Base-by-base conservation (phyloP, 1,284 basidiomycete genomes). In the Trichosporon ovoides region DNA sequence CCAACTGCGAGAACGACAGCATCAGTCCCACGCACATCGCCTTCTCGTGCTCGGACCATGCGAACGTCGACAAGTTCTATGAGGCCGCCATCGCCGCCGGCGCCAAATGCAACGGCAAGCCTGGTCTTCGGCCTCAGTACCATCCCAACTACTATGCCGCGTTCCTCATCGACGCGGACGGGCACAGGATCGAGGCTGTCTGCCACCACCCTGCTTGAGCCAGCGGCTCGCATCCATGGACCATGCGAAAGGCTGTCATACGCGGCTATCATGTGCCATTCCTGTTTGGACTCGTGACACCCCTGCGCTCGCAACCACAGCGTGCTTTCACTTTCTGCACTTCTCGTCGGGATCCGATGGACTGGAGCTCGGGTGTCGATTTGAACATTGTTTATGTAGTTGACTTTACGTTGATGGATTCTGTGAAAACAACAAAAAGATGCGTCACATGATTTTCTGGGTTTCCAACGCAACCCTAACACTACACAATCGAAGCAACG, bases 111-210 rank as follows among this genome's bases (percentile, higher is more conserved):
- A 58, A 63, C 22, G 61, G 61, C 54, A 36, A 56, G 46, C 61
- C 61, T 3, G 61, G 61, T 20, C 6, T 56, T 4, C 36, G 61
- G 7, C 13, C 56, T 7, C 46, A 60, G 20, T 63, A 60, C 49
- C 61, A 63, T 51, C 54, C 58, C 38, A 48, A 52, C 52, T 63
- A 63, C 38, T 63, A 60, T 18, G 61, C 43, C 46, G 61, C 58
- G 14, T 63, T 60, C 20, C 52, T 60, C 19, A 38, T 48, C 7
- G 61, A 63, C 37, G 36, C 49, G 6, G 61, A 63, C n/a, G 61
- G 61, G 2, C 51, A 63, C 53, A 54, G 57, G 5, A 56, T 63
- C 31, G 61, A 63, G 56, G 58, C 58, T 3, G 61, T 63, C 7
- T 60, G 54, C 37, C 61, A 63, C 56, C 33, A 19, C 10, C 54